phyloP scores from a whole-genome alignment of 208 protist species.

The Trypanosoma melophagium region DNA sequence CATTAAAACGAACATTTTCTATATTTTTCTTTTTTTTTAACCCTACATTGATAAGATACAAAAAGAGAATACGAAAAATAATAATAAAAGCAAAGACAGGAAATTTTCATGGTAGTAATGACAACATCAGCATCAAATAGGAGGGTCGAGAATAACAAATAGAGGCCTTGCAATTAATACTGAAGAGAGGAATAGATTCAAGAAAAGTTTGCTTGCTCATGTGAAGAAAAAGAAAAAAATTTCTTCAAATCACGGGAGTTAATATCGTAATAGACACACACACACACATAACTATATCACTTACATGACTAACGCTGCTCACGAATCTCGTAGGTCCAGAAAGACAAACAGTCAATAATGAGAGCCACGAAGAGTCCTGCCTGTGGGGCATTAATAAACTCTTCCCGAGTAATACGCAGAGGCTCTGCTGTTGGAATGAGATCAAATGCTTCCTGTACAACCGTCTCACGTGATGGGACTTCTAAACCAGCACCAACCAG shows the following conservation, averaged over 20 bases:
- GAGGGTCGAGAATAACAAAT: background rate
- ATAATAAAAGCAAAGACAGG: background rate
- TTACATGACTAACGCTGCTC: constrained; percentile 41
- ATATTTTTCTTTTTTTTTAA: background rate
- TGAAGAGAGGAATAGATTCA: too few species aligned
- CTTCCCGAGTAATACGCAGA: constrained; percentile 80
- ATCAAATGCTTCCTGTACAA: constrained; percentile 91
- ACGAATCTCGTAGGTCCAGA: constrained; percentile 90
- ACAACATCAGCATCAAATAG: background rate
- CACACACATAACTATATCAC: background rate
- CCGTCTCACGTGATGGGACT: constrained; percentile 64
- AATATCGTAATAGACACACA: background rate
- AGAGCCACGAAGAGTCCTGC: constrained; percentile 84
- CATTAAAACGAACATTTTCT: background rate
- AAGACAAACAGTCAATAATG: constrained; percentile 88
- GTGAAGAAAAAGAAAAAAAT: background rate
- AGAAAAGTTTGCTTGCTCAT: too few species aligned
- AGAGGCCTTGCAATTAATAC: too few species aligned
- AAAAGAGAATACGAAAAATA: background rate
- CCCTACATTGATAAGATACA: background rate
- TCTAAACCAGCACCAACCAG: constrained; percentile 63
- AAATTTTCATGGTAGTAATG: too few species aligned
- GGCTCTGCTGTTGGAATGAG: constrained; percentile 82
- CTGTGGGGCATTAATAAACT: constrained; percentile 77
- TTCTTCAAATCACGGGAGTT: background rate